Base-by-base conservation (phyloP, 371 early-diverging fungal genomes). In the Circinella umbellata region DNA sequence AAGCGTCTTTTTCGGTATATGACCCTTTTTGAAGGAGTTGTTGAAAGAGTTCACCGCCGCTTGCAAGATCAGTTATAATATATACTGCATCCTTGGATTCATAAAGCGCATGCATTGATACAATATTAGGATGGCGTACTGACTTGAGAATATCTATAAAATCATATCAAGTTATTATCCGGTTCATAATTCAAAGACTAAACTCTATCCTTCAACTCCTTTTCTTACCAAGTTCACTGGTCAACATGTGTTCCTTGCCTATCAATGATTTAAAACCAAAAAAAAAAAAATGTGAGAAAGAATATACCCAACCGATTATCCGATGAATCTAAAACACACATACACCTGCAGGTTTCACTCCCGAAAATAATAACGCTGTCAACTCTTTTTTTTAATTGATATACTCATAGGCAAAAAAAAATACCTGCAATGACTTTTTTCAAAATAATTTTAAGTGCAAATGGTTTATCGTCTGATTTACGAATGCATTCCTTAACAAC, bases 21-120 rank as follows among this genome's bases (percentile, higher is more conserved):
- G 84, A 88, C 7, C 94, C 94, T 47, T 91, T 87, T 36, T 87
- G 83, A 60, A 94, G 84, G 48, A 95, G 87, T 47, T 93, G 92
- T 39, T 94, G 93, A 74, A 94, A 95, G 20, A 95, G 81, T 77
- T 95, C 95, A 17, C 95, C 95, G 47, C 95, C 95, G n/a, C 90
- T 90, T 14, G 93, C 94, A 14, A 95, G 86, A 76, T 94, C 94
- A 72, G 93, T 93, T 11, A 95, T 88, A 57, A 95, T 84, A 72
- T 92, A 95, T 27, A 95, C 92, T 46, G 93, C 93, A 63, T 84
- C 88, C 42, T 89, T 89, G 35, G 90, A 87, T 76, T 95, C 93
- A 73, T 88, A 94, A 73, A 93, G 80, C 66, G 90, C 91, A 70
- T 89, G 90, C 73, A 95, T 82, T 46, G 91, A 91, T 51, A 95